phyloP scores from a whole-genome alignment of 257 asterid genomes.

The Scutellaria minor region DNA sequence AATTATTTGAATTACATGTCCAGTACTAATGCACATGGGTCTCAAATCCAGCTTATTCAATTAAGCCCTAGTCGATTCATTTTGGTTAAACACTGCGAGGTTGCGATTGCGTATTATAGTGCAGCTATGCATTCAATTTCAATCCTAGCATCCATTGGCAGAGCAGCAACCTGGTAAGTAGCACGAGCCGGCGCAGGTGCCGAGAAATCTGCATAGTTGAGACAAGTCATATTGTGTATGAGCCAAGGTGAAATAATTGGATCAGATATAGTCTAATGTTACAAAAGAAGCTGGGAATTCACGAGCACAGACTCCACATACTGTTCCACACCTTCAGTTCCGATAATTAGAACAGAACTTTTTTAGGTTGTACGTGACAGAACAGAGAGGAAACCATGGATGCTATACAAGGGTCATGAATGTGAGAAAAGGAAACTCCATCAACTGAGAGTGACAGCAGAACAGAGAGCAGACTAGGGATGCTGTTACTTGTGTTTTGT shows the following conservation, averaged over 20 bases:
- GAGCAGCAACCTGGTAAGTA: conserved; percentile 91
- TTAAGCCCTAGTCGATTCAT: neutral
- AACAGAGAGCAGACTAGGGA: neutral
- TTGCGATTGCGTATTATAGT: conserved; percentile 41
- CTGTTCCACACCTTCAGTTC: neutral
- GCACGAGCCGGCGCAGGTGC: conserved; percentile 93
- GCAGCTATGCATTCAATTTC: conserved; percentile 91
- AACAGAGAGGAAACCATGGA: neutral
- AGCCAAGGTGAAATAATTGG: neutral
- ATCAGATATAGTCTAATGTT: neutral
- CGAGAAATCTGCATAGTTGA: conserved; percentile 67
- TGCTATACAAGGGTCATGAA: too few relatives aligned
- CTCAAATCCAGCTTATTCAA: conserved; percentile 31
- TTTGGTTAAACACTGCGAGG: neutral
- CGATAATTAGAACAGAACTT: neutral
- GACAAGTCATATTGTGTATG: neutral
- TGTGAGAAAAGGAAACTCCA: neutral
- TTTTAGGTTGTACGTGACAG: neutral
- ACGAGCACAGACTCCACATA: neutral
- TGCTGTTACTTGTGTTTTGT: neutral
- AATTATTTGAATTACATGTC: conserved; percentile 16
- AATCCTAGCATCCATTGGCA: conserved; percentile 82
- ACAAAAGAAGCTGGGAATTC: neutral
- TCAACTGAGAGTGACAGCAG: neutral
- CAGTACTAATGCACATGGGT: neutral